Evolutionary conservation across 805 yeast species (phyloP).

Genomic region (Nakazawaea ambrosiae): DNA sequence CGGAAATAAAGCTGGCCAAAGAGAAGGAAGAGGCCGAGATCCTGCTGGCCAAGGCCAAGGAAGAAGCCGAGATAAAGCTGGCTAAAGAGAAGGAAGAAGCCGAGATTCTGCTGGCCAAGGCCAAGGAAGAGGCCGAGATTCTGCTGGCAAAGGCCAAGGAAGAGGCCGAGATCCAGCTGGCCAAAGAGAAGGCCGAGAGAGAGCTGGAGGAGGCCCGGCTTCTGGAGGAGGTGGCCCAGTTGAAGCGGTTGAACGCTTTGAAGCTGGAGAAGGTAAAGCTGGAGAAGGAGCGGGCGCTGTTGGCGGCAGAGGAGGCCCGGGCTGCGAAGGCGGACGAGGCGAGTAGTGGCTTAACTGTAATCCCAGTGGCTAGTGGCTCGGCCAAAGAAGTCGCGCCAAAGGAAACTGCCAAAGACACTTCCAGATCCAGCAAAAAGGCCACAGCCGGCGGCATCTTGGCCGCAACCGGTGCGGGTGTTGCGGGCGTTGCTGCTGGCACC

Average conservation of each 20-base stretch:
- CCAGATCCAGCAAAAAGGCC: background rate
- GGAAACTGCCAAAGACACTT: background rate
- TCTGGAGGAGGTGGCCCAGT: slow-evolving; percentile 31
- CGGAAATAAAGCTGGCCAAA: slow-evolving; percentile 27
- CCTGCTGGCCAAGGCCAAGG: slow-evolving; percentile 20
- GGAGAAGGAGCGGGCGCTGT: slow-evolving; percentile 19
- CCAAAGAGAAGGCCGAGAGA: slow-evolving; percentile 29
- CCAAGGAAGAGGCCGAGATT: slow-evolving; percentile 15
- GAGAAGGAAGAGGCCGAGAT: slow-evolving; percentile 27
- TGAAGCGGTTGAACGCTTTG: slow-evolving; percentile 31
- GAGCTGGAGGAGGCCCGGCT: slow-evolving; percentile 31
- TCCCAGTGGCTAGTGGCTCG: too few species aligned
- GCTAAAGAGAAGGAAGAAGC: slow-evolving; percentile 15
- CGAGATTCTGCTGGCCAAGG: slow-evolving; percentile 17
- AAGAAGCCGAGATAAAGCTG: slow-evolving; percentile 17
- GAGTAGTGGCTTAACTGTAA: too few species aligned
- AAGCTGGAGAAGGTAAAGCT: slow-evolving; percentile 32
- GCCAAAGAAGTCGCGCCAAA: background rate
- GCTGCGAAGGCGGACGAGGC: background rate
- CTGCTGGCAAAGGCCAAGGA: slow-evolving; percentile 11
- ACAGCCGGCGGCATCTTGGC: background rate
- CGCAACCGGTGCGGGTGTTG: background rate
- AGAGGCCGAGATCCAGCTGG: slow-evolving; percentile 28
- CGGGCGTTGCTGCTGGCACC: background rate
- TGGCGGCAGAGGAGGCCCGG: slow-evolving; percentile 22